A percentile compares a stretch with the other conserved stretches of the same genome.
Evolutionary conservation across 495 filamentous ascomycete species (phyloP).

Genomic region (Collariella sp.): DNA sequence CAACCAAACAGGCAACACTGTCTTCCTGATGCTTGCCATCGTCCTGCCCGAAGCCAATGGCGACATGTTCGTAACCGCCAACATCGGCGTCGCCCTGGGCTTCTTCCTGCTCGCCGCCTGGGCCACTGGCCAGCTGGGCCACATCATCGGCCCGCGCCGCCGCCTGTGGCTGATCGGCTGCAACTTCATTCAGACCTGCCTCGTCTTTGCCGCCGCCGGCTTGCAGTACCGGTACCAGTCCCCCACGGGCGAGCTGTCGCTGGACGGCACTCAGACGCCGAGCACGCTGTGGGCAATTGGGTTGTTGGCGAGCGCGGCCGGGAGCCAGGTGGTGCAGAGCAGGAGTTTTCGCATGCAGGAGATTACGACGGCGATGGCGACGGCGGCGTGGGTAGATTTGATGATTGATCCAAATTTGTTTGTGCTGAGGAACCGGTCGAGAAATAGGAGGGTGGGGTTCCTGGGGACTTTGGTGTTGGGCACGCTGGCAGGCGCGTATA

Average conservation of each 20-base stretch:
- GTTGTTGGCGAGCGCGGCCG: conserved; percentile 48
- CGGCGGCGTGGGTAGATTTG: conserved; percentile 54
- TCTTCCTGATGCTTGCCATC: conserved; percentile 48
- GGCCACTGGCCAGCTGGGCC: conserved; percentile 49
- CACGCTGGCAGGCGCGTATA: conserved; percentile 45
- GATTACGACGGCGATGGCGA: conserved; percentile 61
- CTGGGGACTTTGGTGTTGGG: conserved; percentile 42
- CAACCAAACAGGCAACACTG: conserved; percentile 58
- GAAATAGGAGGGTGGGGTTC: conserved; percentile 47
- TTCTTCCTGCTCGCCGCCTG: conserved; percentile 47
- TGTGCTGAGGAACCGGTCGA: conserved; percentile 35
- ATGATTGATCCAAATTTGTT: conserved; percentile 46
- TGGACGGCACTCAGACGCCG: conserved; percentile 14
- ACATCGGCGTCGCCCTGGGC: conserved; percentile 46
- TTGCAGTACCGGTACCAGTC: conserved; percentile 36
- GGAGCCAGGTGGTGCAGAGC: conserved; percentile 51
- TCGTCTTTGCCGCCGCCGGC: conserved; percentile 45
- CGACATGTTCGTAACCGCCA: conserved; percentile 40
- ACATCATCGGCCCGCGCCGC: conserved; percentile 41
- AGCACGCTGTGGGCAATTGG: conserved; percentile 38
- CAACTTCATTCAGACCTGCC: conserved; percentile 44
- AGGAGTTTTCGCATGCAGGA: conserved; percentile 49
- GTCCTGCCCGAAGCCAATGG: conserved; percentile 41
- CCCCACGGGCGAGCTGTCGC: conserved; percentile 11
- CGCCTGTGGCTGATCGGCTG: conserved; percentile 45